Evolutionary conservation across 2,329 filamentous ascomycete species (phyloP).

Genomic region (Scytalidium sp.): DNA sequence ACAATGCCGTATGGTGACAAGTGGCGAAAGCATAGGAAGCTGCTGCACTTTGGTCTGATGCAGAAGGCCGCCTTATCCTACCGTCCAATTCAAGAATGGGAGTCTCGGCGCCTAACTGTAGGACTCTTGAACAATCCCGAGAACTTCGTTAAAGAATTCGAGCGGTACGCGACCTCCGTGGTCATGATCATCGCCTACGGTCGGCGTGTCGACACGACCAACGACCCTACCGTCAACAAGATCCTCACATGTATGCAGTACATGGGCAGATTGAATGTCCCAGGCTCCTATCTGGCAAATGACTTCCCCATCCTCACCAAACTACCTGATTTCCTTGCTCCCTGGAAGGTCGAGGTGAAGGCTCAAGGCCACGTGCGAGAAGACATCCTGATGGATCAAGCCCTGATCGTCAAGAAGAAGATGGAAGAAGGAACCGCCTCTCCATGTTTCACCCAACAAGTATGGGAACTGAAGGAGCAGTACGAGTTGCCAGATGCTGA

Average conservation of each 20-base stretch:
- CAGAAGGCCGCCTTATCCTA: conserved; percentile 14
- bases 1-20: conserved; percentile 27
- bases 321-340: neutral
- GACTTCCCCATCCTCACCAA: neutral
- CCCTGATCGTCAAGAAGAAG: neutral
- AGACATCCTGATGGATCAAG: neutral
- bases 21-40: conserved; percentile 25
- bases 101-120: conserved; percentile 21
- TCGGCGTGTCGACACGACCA: conserved; percentile 4
- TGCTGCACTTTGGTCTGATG: conserved; percentile 26
- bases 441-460: neutral
- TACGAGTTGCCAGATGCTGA: conserved; percentile 13
- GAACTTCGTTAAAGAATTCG: conserved; percentile 20
- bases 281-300: neutral
- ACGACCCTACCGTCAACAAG: neutral
- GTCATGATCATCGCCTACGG: conserved; percentile 30
- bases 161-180: conserved; percentile 24
- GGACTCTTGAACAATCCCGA: conserved; percentile 23
- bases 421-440: neutral
- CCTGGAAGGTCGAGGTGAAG: neutral
- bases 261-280: neutral
- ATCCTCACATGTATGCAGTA: neutral
- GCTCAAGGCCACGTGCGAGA: neutral
- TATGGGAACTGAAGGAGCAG: neutral
- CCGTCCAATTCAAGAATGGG: conserved; percentile 25